phyloP scores from a whole-genome alignment of 768 basidiomycete genomes.

The Lyophyllum decastes region DNA sequence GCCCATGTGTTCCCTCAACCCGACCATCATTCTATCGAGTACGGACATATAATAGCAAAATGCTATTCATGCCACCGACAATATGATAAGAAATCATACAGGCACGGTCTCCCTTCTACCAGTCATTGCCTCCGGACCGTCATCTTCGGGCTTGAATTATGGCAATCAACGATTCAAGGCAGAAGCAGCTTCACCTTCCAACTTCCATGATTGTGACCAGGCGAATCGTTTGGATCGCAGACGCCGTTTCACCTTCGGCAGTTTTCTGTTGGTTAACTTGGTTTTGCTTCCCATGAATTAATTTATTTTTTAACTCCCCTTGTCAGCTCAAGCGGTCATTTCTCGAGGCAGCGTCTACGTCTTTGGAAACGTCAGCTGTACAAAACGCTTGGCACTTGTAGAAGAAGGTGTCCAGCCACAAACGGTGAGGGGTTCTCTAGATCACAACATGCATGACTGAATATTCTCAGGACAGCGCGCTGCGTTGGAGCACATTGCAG shows the following conservation, averaged over 20 bases:
- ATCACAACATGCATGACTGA: neutral
- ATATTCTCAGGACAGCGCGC: constrained; percentile 25
- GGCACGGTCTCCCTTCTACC: too few species aligned
- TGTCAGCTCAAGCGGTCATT: constrained; percentile 38
- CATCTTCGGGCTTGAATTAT: too few species aligned
- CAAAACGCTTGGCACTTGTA: constrained; percentile 15
- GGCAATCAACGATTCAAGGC: too few species aligned
- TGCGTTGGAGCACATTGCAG: constrained; percentile 38
- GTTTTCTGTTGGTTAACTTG: constrained; percentile 40
- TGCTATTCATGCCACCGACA: too few species aligned
- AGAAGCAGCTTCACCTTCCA: too few species aligned
- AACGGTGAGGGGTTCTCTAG: constrained; percentile 26
- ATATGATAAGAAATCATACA: too few species aligned
- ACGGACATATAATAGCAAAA: too few species aligned
- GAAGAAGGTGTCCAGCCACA: constrained; percentile 37
- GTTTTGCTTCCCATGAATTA: too few species aligned
- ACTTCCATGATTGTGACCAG: constrained; percentile 12
- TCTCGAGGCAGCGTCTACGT: constrained; percentile 36
- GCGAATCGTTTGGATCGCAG: constrained; percentile 28
- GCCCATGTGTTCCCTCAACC: neutral
- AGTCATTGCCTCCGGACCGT: neutral
- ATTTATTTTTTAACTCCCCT: neutral
- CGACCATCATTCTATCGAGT: too few species aligned
- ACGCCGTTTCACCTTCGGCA: constrained; percentile 36
- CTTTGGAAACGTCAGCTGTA: constrained; percentile 40